Percentiles rank a stretch among this genome's conserved stretches.
These are phyloP conservation scores for Pleurotus citrinopileatus DNA, from an alignment of 768 basidiomycete genomes.

Conservation along the genomic window DNA sequence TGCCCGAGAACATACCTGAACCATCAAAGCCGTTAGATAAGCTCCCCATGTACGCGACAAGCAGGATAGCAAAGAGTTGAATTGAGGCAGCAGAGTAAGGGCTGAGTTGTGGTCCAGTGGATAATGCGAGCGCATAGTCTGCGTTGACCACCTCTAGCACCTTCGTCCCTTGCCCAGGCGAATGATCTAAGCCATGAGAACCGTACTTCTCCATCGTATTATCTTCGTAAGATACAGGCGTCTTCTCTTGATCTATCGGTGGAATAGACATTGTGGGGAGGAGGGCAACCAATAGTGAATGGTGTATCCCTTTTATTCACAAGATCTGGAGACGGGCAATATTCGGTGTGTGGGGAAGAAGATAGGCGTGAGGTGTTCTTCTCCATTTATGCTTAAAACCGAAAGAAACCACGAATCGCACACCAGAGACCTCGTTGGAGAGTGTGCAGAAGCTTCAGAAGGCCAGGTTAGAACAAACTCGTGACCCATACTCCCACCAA, in stretches of 20 bases:
- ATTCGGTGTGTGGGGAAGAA: conserved; percentile 3
- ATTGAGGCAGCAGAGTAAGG: conserved; percentile 35
- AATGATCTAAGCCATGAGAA: background rate
- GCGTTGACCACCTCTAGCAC: conserved; percentile 35
- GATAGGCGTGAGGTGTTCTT: background rate
- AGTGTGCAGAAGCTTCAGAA: too few species aligned
- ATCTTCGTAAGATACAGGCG: background rate
- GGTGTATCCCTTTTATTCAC: background rate
- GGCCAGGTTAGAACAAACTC: too few species aligned
- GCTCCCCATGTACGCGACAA: conserved; percentile 44
- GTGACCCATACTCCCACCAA: too few species aligned
- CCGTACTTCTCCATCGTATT: background rate
- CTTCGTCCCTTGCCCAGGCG: conserved; percentile 2
- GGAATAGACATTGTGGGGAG: background rate
- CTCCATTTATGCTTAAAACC: background rate
- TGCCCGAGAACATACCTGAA: conserved; percentile 31
- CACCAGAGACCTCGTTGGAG: too few species aligned
- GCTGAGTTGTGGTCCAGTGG: conserved; percentile 39
- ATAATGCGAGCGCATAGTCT: conserved; percentile 42
- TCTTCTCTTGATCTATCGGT: conserved; percentile 7
- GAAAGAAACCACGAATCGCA: background rate
- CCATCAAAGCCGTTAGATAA: conserved; percentile 47
- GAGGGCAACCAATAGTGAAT: background rate
- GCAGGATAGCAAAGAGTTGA: conserved; percentile 37
- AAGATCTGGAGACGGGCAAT: background rate